phyloP scores from a whole-genome alignment of 345 rosid species.

The Lepidium africanum region DNA sequence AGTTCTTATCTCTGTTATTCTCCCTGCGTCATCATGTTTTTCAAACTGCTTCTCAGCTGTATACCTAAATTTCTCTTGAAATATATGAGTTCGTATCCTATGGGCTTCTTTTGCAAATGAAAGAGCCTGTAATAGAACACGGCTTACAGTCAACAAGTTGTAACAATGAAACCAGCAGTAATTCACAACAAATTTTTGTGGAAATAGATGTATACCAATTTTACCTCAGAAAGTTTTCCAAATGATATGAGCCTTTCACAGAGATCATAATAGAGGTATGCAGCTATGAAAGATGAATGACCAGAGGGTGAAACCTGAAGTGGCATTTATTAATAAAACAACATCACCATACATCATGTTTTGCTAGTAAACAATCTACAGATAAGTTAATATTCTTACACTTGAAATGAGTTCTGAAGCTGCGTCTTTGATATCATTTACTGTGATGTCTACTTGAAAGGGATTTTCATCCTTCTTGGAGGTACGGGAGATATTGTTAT shows the following conservation, averaged over 20 bases:
- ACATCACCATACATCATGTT: not conserved
- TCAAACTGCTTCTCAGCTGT: slow-evolving; percentile 48
- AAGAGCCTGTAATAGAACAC: slow-evolving; percentile 54
- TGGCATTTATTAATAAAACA: slow-evolving; percentile 13
- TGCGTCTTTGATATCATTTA: slow-evolving; percentile 48
- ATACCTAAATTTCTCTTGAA: slow-evolving; percentile 62
- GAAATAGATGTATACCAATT: not conserved
- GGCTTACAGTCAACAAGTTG: slow-evolving; percentile 5
- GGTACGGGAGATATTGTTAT: slow-evolving; percentile 15
- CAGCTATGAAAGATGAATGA: slow-evolving; percentile 54
- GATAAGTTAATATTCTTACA: slow-evolving; percentile 39
- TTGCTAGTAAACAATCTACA: not conserved
- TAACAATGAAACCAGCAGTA: slow-evolving; percentile 11
- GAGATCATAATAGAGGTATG: slow-evolving; percentile 75
- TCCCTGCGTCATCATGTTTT: slow-evolving; percentile 35
- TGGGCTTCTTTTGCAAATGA: slow-evolving; percentile 72
- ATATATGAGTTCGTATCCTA: slow-evolving; percentile 57
- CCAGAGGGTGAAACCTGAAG: slow-evolving; percentile 48
- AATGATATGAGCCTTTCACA: slow-evolving; percentile 50
- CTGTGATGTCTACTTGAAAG: slow-evolving; percentile 31
- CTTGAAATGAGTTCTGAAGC: slow-evolving; percentile 53
- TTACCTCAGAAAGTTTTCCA: slow-evolving; percentile 77
- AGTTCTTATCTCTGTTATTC: slow-evolving; percentile 31
- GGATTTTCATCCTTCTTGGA: slow-evolving; percentile 23
- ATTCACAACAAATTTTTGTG: not conserved